These are phyloP conservation scores for Alternaria incomplexa DNA, from an alignment of 2,329 filamentous ascomycete genomes.

Conservation along the genomic window DNA sequence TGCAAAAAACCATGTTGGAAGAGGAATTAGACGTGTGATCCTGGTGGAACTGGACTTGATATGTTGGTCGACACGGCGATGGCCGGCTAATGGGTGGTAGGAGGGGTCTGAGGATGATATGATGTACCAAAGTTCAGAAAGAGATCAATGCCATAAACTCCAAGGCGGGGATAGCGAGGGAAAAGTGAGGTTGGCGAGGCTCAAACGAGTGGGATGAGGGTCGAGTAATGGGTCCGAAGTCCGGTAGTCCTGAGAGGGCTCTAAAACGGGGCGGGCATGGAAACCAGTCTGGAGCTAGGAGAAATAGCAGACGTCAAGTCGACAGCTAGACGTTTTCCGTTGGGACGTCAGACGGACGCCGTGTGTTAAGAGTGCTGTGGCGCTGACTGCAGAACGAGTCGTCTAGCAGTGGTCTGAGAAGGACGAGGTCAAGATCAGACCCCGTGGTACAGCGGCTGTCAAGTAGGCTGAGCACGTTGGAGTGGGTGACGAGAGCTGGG, in stretches of 20 bases:
- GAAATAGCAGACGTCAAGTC: slow-evolving; percentile 30
- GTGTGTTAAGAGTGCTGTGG: slow-evolving; percentile 34
- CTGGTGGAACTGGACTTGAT: not conserved
- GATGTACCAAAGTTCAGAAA: slow-evolving; percentile 17
- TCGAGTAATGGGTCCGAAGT: slow-evolving; percentile 20
- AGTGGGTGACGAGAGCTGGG: slow-evolving; percentile 11
- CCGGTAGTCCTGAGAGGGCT: slow-evolving; percentile 11
- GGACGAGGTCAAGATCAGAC: slow-evolving; percentile 18
- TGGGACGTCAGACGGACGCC: slow-evolving; percentile 28
- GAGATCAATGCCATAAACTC: slow-evolving; percentile 17
- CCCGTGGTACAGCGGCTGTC: slow-evolving; percentile 20
- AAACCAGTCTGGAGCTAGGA: slow-evolving; percentile 26
- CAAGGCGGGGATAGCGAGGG: slow-evolving; percentile 11
- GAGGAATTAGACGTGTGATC: not conserved
- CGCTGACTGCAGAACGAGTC: slow-evolving; percentile 31
- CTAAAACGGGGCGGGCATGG: slow-evolving; percentile 23
- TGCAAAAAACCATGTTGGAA: slow-evolving; percentile 59
- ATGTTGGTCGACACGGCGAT: not conserved
- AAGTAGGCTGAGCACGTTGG: slow-evolving; percentile 12
- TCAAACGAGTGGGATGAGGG: slow-evolving; percentile 9
- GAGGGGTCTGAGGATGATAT: slow-evolving; percentile 8
- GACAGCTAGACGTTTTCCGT: slow-evolving; percentile 23
- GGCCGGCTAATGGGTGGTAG: not conserved
- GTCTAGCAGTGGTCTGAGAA: slow-evolving; percentile 22
- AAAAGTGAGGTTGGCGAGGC: slow-evolving; percentile 13